phyloP scores from a whole-genome alignment of 2,329 filamentous ascomycete genomes.

The Pseudogymnoascus sp. region DNA sequence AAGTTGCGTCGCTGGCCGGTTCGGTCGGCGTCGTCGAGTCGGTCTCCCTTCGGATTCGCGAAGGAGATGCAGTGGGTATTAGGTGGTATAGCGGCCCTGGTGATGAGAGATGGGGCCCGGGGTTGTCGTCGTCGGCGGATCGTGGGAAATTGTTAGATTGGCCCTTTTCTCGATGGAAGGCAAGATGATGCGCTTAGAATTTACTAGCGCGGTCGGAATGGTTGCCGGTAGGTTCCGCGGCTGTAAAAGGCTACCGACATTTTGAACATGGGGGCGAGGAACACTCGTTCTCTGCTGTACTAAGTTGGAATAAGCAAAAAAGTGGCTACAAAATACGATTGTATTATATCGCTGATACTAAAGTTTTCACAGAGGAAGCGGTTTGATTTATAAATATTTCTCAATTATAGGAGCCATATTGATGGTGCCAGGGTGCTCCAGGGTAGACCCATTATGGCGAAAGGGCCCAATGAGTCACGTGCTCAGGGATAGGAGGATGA shows the following conservation, averaged over 20 bases:
- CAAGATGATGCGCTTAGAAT: slow-evolving; percentile 9
- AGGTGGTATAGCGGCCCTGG: neutral
- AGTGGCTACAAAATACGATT: neutral
- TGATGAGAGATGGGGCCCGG: neutral
- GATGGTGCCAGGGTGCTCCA: neutral
- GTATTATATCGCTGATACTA: neutral
- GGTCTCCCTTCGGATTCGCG: neutral
- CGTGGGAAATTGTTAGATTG: slow-evolving; percentile 6
- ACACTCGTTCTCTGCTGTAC: neutral
- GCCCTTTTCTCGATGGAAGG: slow-evolving; percentile 6
- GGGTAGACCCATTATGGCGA: neutral
- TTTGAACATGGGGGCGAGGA: neutral
- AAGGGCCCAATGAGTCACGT: neutral
- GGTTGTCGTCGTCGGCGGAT: slow-evolving; percentile 2
- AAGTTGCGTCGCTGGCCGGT: neutral
- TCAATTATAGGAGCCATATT: neutral
- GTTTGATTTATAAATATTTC: neutral
- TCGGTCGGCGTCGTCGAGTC: neutral
- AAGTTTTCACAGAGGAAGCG: neutral
- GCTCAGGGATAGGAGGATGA: neutral
- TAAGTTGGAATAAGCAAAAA: neutral
- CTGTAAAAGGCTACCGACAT: neutral
- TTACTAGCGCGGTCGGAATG: slow-evolving; percentile 9
- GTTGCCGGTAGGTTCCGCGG: slow-evolving; percentile 4
- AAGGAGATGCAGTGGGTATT: neutral